Evolutionary conservation across 192 early-diverging fungal genomes (phyloP).

Genomic region (Podila horticola): DNA sequence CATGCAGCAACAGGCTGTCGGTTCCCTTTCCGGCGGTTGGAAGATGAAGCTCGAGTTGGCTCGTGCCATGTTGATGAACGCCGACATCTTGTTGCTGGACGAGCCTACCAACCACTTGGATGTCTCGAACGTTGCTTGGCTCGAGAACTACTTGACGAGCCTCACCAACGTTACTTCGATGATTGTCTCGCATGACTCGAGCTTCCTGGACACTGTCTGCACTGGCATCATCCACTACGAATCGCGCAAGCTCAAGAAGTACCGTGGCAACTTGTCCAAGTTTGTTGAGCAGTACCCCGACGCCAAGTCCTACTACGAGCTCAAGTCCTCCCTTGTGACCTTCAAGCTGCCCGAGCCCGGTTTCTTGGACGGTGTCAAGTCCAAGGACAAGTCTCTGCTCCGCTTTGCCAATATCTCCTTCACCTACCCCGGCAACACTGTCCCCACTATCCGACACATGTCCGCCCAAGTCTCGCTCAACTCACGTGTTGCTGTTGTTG

Average conservation of each 20-base stretch:
- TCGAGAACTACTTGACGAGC: conserved; percentile 76
- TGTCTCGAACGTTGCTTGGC: conserved; percentile 67
- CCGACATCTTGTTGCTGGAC: conserved; percentile 86
- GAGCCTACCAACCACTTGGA: conserved; percentile 91
- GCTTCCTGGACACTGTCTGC: conserved; percentile 84
- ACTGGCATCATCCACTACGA: conserved; percentile 90
- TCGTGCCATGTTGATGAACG: conserved; percentile 86
- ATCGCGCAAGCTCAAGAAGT: conserved; percentile 76
- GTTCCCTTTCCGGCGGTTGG: conserved; percentile 86
- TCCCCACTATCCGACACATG: conserved; percentile 68
- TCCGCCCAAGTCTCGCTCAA: conserved; percentile 74
- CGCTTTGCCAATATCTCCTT: conserved; percentile 74
- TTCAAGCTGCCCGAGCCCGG: conserved; percentile 81
- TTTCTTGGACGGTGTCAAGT: conserved; percentile 77
- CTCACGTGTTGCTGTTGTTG: conserved; percentile 83
- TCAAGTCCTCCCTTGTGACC: conserved; percentile 68
- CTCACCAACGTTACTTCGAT: conserved; percentile 82
- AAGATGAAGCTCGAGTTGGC: conserved; percentile 92
- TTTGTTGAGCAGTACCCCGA: conserved; percentile 82
- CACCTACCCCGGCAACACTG: conserved; percentile 75
- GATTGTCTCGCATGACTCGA: conserved; percentile 90
- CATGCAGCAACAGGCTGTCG: conserved; percentile 72
- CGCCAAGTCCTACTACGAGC: conserved; percentile 82
- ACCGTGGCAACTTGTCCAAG: conserved; percentile 82
- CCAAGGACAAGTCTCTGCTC: conserved; percentile 77